A percentile compares a stretch with the other conserved stretches of the same genome.
phyloP scores from a whole-genome alignment of 2,329 filamentous ascomycete genomes.

The Peltaster fructicola region DNA sequence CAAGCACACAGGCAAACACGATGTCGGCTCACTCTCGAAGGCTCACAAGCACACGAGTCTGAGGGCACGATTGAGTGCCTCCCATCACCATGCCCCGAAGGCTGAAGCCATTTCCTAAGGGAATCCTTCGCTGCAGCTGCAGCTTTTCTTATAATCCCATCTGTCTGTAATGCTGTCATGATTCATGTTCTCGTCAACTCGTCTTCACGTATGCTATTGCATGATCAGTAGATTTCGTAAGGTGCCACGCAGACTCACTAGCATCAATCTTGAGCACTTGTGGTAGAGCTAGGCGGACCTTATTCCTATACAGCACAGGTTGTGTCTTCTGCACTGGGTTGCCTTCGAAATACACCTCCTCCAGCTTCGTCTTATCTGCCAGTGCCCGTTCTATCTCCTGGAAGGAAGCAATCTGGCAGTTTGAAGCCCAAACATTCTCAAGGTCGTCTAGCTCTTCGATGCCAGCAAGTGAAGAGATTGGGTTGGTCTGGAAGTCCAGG shows the following conservation, averaged over 20 bases:
- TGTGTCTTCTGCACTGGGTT: constrained; percentile 69
- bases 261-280: constrained; percentile 90
- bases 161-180: too few species aligned
- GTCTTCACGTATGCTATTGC: constrained; percentile 11
- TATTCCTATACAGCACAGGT: constrained; percentile 84
- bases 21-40: constrained; percentile 28
- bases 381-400: constrained; percentile 64
- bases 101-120: too few species aligned
- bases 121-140: too few species aligned
- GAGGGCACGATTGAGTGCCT: too few species aligned
- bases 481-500: constrained; percentile 81
- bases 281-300: constrained; percentile 72
- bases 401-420: constrained; percentile 68
- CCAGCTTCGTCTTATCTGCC: constrained; percentile 58
- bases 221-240: background rate
- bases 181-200: constrained; percentile 4
- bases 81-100: too few species aligned
- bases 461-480: constrained; percentile 56
- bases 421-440: constrained; percentile 88
- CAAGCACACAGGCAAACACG: constrained; percentile 27
- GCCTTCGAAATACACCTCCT: constrained; percentile 91
- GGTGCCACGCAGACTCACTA: constrained; percentile 44
- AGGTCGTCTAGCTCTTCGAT: constrained; percentile 51
- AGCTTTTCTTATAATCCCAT: too few species aligned
- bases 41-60: too few species aligned